phyloP scores from a whole-genome alignment of 2,329 filamentous ascomycete genomes.

The Cladosporium austrohemisphaericum region DNA sequence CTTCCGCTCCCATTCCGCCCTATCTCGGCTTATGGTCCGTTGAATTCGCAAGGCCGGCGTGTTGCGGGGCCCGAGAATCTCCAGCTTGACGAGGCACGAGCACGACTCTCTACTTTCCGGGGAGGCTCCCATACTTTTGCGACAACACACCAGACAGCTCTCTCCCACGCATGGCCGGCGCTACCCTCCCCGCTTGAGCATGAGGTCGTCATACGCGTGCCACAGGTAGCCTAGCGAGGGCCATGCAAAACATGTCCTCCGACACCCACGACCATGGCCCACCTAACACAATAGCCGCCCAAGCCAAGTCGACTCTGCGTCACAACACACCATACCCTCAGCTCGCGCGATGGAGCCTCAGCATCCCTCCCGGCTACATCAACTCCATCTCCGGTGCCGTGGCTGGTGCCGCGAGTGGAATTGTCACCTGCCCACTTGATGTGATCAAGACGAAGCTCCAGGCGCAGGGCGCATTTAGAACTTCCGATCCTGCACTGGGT shows the following conservation, averaged over 20 bases:
- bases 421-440: conserved; percentile 94
- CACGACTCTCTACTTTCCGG: conserved; percentile 12
- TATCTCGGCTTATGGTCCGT: conserved; percentile 12
- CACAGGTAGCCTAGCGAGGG: conserved; percentile 28
- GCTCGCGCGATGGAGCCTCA: conserved; percentile 40
- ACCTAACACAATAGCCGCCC: conserved; percentile 17
- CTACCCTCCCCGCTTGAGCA: conserved; percentile 23
- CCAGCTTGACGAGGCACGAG: conserved; percentile 11
- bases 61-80: conserved; percentile 14
- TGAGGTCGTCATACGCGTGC: conserved; percentile 21
- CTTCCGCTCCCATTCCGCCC: too few relatives aligned
- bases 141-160: neutral
- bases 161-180: conserved; percentile 10
- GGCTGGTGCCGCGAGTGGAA: conserved; percentile 86
- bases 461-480: conserved; percentile 79
- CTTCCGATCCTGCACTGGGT: conserved; percentile 26
- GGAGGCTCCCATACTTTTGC: conserved; percentile 2
- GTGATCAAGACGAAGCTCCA: conserved; percentile 99
- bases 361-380: conserved; percentile 57
- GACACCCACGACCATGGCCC: conserved; percentile 30
- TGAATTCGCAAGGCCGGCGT: conserved; percentile 15
- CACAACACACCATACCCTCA: conserved; percentile 28
- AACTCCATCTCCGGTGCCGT: conserved; percentile 83
- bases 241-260: conserved; percentile 29
- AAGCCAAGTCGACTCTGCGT: conserved; percentile 15